Base-by-base conservation (phyloP, 306 rosid genomes). In the Dalbergia cultrata region DNA sequence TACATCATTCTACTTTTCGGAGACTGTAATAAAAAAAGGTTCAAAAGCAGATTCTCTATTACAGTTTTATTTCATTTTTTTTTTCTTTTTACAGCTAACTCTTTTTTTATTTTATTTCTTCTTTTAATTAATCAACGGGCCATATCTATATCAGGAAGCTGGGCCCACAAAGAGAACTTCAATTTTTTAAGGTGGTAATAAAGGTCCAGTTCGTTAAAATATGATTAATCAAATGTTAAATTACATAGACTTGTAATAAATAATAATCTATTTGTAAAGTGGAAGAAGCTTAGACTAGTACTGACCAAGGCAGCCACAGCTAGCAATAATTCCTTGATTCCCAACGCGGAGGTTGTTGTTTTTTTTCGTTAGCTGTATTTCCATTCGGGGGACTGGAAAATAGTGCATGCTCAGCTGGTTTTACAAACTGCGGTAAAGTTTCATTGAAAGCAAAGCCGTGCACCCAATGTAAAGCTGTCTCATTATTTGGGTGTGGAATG, bases 11-110 rank as follows among this genome's bases (percentile, higher is more conserved):
- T 75, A 57, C 80, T 78, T 74, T 82, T 44, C 33, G 37, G 37
- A 26, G 60, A 58, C 80, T 50, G 63, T 79, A 69, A 74, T 67
- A 78, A 79, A 79, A 82, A 75, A 82, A 83, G 67, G 54, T 22
- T 60, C 22, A 54, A 75, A 82, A 74, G 35, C 18, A 49, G 70
- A 82, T 86, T 79, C 89, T 76, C 80, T 66, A 19, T 17, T 59
- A 13, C 65, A 16, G 10, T 26, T 9, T 50, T 13, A 3, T 47
- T 52, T 0, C 0, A 11, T 54, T 72, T 56, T 16, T 0, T 52
- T 31, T 17, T 64, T 14, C 8, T 59, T 67, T 72, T 81, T 34
- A 75, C 81, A 63, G 61, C 75, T 62, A 67, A 61, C 67, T 21
- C 31, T 58, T 39, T 43, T 33, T 26, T 1, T 26, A 1, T 26